Conservation (phyloP, 495 filamentous ascomycete genomes). For the Aspergillus saccharolyticus region DNA sequence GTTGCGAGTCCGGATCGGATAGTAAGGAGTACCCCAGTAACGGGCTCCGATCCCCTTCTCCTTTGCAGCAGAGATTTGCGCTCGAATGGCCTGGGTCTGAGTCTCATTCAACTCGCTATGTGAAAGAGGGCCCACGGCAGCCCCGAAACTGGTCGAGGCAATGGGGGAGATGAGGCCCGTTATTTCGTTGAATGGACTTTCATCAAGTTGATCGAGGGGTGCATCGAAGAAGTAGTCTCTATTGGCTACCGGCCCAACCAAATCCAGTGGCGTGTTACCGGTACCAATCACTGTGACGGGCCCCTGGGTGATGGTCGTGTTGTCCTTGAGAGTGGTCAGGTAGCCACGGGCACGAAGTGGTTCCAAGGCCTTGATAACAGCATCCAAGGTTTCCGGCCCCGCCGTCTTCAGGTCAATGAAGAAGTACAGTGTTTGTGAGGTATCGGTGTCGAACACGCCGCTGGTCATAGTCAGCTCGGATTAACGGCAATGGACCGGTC, state of each 20-base stretch:
- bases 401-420: constrained; percentile 69
- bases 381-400: constrained; percentile 45
- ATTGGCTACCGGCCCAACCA: constrained; percentile 43
- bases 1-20: constrained; percentile 60
- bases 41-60: constrained; percentile 58
- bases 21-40: constrained; percentile 72
- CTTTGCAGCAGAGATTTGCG: constrained; percentile 58
- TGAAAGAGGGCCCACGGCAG: constrained; percentile 37
- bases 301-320: constrained; percentile 42
- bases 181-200: constrained; percentile 38
- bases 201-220: constrained; percentile 44
- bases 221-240: constrained; percentile 63
- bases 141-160: constrained; percentile 43
- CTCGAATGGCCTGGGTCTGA: constrained; percentile 54
- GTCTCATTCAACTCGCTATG: constrained; percentile 31
- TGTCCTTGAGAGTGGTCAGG: constrained; percentile 51
- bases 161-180: constrained; percentile 47
- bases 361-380: constrained; percentile 55
- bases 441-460: constrained; percentile 46
- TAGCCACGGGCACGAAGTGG: constrained; percentile 60
- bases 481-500: not conserved
- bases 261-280: constrained; percentile 69
- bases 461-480: constrained; percentile 12
- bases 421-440: constrained; percentile 59
- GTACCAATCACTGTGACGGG: constrained; percentile 76